Evolutionary conservation across 257 asterid species (phyloP).

Genomic region (Pogostemon cablin): DNA sequence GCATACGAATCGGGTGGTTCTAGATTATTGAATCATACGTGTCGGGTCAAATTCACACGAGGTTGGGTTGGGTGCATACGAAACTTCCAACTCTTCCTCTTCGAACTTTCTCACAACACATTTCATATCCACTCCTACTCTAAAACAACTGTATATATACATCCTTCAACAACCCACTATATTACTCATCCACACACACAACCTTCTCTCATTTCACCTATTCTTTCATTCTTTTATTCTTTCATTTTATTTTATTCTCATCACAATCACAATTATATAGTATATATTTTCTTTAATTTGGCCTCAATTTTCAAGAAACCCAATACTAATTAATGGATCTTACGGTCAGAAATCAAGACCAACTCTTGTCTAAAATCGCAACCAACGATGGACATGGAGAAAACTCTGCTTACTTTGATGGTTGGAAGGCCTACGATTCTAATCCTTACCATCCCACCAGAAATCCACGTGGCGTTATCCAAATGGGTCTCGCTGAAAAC

Average conservation of each 20-base stretch:
- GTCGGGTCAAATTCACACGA: not conserved
- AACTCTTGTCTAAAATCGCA: constrained; percentile 53
- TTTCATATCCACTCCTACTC: not conserved
- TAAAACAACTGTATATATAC: constrained; percentile 20
- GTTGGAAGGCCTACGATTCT: constrained; percentile 72
- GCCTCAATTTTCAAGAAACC: too few relatives aligned
- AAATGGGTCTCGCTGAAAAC: constrained; percentile 78
- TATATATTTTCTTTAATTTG: too few relatives aligned
- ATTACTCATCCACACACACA: not conserved
- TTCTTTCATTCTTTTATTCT: constrained; percentile 16
- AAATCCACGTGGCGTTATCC: constrained; percentile 66
- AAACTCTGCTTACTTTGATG: constrained; percentile 67
- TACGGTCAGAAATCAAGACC: constrained; percentile 24
- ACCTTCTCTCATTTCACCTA: constrained; percentile 2
- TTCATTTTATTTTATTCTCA: not conserved
- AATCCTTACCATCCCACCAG: constrained; percentile 58
- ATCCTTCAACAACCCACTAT: constrained; percentile 1
- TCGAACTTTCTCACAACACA: constrained; percentile 21
- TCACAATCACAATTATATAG: too few relatives aligned
- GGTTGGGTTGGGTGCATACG: not conserved
- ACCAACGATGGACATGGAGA: constrained; percentile 72
- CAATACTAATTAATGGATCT: constrained; percentile 25
- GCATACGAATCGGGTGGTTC: too few relatives aligned
- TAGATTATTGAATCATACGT: not conserved
- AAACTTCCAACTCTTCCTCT: constrained; percentile 24